Conservation (phyloP, 176 grass and related monocot genomes). For the Secale cereale region DNA sequence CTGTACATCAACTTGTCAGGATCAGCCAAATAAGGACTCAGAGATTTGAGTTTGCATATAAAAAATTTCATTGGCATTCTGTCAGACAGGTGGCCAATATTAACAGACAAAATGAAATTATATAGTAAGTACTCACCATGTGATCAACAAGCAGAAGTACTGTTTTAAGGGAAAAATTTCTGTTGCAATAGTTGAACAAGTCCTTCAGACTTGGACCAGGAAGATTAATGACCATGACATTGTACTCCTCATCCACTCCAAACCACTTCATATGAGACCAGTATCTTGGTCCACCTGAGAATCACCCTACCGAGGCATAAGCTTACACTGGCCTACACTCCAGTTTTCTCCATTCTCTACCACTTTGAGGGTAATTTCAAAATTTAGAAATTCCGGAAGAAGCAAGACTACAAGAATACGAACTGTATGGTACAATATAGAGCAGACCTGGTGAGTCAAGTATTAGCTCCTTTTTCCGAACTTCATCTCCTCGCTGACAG, state of each 20-base stretch:
- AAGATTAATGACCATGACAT: constrained; percentile 96
- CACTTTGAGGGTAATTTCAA: constrained; percentile 33
- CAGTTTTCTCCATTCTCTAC: constrained; percentile 77
- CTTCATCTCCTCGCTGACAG: no score
- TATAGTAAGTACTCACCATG: constrained; percentile 38
- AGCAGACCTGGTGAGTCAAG: no score
- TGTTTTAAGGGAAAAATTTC: constrained; percentile 88
- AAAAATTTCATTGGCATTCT: constrained; percentile 10
- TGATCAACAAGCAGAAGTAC: constrained; percentile 88
- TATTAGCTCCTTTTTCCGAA: no score
- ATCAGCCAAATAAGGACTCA: neutral
- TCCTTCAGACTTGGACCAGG: constrained; percentile 88
- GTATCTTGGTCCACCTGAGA: neutral
- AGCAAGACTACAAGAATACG: no score
- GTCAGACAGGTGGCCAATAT: neutral
- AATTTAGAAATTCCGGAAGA: neutral
- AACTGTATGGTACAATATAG: no score
- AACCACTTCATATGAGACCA: constrained; percentile 65
- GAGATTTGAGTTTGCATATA: neutral
- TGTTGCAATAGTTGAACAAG: constrained; percentile 78
- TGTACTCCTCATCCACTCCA: constrained; percentile 87
- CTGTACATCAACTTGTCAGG: constrained; percentile 30
- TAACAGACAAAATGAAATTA: neutral
- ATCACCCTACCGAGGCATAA: neutral
- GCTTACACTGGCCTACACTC: neutral